These are phyloP conservation scores for Tricholoma sp. DNA, from an alignment of 768 basidiomycete species.

Conservation along the genomic window DNA sequence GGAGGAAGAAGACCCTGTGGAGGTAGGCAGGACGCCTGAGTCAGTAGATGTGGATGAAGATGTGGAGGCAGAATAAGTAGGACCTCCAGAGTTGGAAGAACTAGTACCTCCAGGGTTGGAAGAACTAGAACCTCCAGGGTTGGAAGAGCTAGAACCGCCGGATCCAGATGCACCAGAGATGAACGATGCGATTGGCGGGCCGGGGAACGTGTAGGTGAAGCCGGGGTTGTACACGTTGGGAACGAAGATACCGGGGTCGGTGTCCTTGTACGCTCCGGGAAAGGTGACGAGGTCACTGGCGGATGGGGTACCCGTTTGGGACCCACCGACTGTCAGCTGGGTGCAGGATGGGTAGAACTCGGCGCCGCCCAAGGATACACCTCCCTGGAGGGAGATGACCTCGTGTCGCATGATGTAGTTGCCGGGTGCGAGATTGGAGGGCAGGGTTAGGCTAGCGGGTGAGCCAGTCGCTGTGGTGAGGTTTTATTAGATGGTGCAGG, in stretches of 20 bases:
- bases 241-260: slow-evolving; percentile 66
- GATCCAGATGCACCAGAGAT: slow-evolving; percentile 13
- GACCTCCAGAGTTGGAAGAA: neutral
- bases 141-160: neutral
- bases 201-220: slow-evolving; percentile 41
- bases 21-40: neutral
- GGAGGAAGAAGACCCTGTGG: neutral
- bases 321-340: slow-evolving; percentile 52
- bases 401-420: slow-evolving; percentile 77
- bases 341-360: slow-evolving; percentile 80
- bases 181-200: slow-evolving; percentile 43
- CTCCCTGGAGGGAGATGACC: slow-evolving; percentile 74
- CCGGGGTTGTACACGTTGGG: slow-evolving; percentile 35
- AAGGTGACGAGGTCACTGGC: slow-evolving; percentile 52
- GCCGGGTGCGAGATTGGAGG: slow-evolving; percentile 53
- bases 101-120: neutral
- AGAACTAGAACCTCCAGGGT: slow-evolving; percentile 5
- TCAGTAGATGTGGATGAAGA: slow-evolving; percentile 2
- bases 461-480: slow-evolving; percentile 32
- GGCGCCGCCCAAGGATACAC: slow-evolving; percentile 49
- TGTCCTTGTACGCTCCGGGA: slow-evolving; percentile 70
- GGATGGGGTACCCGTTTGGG: slow-evolving; percentile 41
- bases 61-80: neutral
- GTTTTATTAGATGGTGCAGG: neutral
- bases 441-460: slow-evolving; percentile 38